Base-by-base conservation (phyloP, 768 basidiomycete genomes). In the Phylloporus arenicola region DNA sequence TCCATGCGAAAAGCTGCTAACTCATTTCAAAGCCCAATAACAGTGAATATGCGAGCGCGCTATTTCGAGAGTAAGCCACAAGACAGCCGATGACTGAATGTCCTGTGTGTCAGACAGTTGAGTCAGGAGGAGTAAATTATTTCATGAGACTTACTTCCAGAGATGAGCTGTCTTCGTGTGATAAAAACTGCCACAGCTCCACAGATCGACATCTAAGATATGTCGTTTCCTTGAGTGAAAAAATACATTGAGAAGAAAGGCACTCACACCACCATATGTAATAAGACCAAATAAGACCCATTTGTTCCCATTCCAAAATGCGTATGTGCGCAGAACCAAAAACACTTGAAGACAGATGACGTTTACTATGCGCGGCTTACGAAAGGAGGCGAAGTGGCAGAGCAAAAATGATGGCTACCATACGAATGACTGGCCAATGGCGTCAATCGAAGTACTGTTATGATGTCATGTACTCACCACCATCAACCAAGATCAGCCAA, bases 261-360 rank as follows among this genome's bases (percentile, higher is more conserved):
- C 6, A 47, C 55, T 47, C 27, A 63, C 60, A 1, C 4, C 6
- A 27, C 20, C 42, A 6, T 53, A 63, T n/a, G 19, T 5, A 9
- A 43, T 11, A 19, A 63, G 58, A 22, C 51, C 57, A 20, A 43
- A 56, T 22, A 51, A 39, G 4, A 61, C 11, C 8, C 39, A 24
- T 25, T 43, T 61, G 25, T 55, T 25, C 8, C 54, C 34, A 24
- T 52, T 37, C 59, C 59, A 61, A 13, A 56, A 63, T 1, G 60
- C 60, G 25, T 52, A 60, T 9, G 59, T 63, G 48, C 54, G 57
- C 17, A 60, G 17, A 40, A 53, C 6, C 3, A 61, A 46, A 29
- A 61, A 54, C 27, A 40, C 61, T 63, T 37, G 17, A 16, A 17
- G 7, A 27, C 19, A 24, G 14, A 25, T 13, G 40, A 34, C 6